Base-by-base conservation (phyloP, 2,329 filamentous ascomycete genomes). In the Escovopsis sp. region DNA sequence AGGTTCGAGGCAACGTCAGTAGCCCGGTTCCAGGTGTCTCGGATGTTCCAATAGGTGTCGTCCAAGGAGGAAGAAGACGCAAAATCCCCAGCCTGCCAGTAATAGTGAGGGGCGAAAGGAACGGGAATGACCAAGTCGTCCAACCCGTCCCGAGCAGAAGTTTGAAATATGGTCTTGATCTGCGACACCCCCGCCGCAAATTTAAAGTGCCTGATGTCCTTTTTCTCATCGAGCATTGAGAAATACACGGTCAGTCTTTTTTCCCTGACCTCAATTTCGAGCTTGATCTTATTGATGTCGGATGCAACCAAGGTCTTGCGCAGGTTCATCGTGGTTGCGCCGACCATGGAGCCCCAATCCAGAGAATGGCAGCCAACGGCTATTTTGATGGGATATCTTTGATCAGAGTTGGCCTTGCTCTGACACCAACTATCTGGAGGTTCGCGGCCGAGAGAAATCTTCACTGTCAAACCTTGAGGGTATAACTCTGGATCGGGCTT, bases 301-400 rank as follows among this genome's bases (percentile, higher is more conserved):
- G 43, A 40, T 2, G 43, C 23, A 4, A 35, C 33, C n/a, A 59
- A 32, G 1, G 51, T 49, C 41, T 70, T 70, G 68, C 84, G 73
- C 8, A 67, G 58, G 55, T 79, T 72, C 68, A 87, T 76, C 0
- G 65, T 63, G 3, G 60, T 62, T 4, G 72, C 67, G 1, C 67
- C 59, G 2, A 69, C 51, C 60, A 77, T 67, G 35, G 76, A 64
- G 0, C 84, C 82, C 49, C 87, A 81, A 15, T 76, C 69, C 2
- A 87, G 52, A 0, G 60, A 62, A 1, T 55, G 51, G 3, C 71
- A 63, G 2, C 57, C 52, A 2, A 77, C 48, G 12, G 54, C 63
- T 57, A 72, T 59, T 18, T 53, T 54, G 19, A 54, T 45, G 1
- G 59, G 57, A 36, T 62, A 60, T 6, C 33, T 39, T 6, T 51